phyloP scores from a whole-genome alignment of 306 rosid species.

The Alnus rubra region DNA sequence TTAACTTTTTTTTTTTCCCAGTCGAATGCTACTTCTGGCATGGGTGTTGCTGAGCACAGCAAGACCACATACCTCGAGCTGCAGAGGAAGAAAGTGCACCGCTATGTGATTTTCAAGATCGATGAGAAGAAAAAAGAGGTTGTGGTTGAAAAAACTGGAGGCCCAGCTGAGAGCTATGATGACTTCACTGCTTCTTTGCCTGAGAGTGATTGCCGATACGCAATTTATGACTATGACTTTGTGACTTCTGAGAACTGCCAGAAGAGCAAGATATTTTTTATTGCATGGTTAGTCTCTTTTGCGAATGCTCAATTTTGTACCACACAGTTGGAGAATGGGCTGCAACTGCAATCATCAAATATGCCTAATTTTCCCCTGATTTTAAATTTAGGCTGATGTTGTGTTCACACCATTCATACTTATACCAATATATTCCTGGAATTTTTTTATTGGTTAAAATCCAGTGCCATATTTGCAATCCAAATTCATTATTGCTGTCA shows the following conservation, averaged over 20 bases:
- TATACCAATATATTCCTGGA: neutral
- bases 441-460: neutral
- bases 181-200: slow-evolving; percentile 78
- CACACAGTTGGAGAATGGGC: neutral
- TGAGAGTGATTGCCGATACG: slow-evolving; percentile 81
- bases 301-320: neutral
- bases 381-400: neutral
- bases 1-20: slow-evolving; percentile 27
- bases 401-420: neutral
- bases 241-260: slow-evolving; percentile 79
- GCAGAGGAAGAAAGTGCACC: slow-evolving; percentile 79
- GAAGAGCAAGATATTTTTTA: slow-evolving; percentile 77
- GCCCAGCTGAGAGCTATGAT: slow-evolving; percentile 76
- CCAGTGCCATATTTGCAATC: neutral
- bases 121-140: slow-evolving; percentile 84
- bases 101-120: slow-evolving; percentile 74
- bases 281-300: slow-evolving; percentile 70
- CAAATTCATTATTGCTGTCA: neutral
- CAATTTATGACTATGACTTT: slow-evolving; percentile 70
- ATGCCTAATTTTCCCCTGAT: neutral
- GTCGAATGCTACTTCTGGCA: slow-evolving; percentile 78
- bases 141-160: slow-evolving; percentile 77
- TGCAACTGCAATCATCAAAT: neutral
- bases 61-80: slow-evolving; percentile 60
- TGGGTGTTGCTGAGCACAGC: slow-evolving; percentile 72